Evolutionary conservation across 2,329 filamentous ascomycete genomes (phyloP).

Genomic region (Juglanconis sp.): DNA sequence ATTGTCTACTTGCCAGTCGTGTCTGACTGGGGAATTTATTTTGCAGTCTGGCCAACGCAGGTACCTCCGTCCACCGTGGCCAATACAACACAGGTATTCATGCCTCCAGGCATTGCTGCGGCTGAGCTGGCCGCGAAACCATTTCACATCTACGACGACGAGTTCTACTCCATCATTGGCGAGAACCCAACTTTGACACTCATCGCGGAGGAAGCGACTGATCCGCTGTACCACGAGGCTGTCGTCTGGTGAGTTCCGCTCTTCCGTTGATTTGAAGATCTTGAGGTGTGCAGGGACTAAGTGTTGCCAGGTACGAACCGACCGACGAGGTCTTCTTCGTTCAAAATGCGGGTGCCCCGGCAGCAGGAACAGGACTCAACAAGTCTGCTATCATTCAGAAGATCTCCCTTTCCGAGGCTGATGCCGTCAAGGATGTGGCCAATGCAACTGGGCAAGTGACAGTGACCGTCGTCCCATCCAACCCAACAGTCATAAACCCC

Average conservation of each 20-base stretch:
- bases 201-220: conserved; percentile 39
- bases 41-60: conserved; percentile 24
- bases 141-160: conserved; percentile 47
- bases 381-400: conserved; percentile 51
- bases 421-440: conserved; percentile 33
- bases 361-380: conserved; percentile 46
- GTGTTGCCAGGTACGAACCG: conserved; percentile 31
- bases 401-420: conserved; percentile 43
- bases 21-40: neutral
- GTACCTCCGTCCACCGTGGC: conserved; percentile 35
- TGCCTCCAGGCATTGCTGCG: conserved; percentile 41
- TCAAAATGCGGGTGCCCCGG: conserved; percentile 46
- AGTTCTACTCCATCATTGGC: conserved; percentile 50
- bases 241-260: conserved; percentile 44
- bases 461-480: conserved; percentile 38
- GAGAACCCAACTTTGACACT: conserved; percentile 46
- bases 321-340: conserved; percentile 54
- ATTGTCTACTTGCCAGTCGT: neutral
- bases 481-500: conserved; percentile 45
- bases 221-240: conserved; percentile 54
- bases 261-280: no score
- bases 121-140: conserved; percentile 36
- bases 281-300: neutral
- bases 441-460: conserved; percentile 39
- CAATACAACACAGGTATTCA: conserved; percentile 37